Percentiles rank a stretch among this genome's conserved stretches.
Evolutionary conservation across 2,329 filamentous ascomycete genomes (phyloP).

Genomic region (Alternaria sp.): DNA sequence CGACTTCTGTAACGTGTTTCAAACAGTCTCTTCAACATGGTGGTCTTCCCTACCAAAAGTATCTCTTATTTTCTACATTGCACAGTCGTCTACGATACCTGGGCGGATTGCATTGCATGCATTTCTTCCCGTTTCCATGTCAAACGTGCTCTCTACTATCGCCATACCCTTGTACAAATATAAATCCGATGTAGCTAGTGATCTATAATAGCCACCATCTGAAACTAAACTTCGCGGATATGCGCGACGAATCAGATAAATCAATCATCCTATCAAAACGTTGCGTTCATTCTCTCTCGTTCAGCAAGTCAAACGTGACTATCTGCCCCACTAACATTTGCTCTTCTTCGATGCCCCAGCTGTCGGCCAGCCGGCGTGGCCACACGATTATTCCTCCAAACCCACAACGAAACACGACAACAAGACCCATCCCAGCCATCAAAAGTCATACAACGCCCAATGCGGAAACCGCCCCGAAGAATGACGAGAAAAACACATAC

Average conservation of each 20-base stretch:
- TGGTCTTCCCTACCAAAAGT: constrained; percentile 10
- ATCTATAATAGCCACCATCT: constrained; percentile 1
- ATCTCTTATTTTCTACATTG: not conserved
- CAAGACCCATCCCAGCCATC: not conserved
- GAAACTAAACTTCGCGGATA: not conserved
- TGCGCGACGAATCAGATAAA: constrained; percentile 8
- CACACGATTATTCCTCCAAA: constrained; percentile 1
- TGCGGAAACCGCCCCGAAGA: not conserved
- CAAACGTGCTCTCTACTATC: constrained; percentile 1
- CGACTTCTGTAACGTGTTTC: not conserved
- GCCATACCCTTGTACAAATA: constrained; percentile 29
- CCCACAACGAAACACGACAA: constrained; percentile 1
- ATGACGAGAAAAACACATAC: not conserved
- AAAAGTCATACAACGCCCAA: not conserved
- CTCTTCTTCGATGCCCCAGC: not conserved
- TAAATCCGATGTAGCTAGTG: constrained; percentile 16
- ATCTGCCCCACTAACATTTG: not conserved
- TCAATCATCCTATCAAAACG: not conserved
- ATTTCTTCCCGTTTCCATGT: constrained; percentile 5
- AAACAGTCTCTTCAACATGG: not conserved
- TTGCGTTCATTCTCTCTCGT: not conserved
- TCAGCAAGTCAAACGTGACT: not conserved
- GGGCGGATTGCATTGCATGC: constrained; percentile 10
- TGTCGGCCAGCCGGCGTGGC: not conserved
- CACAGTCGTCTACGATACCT: constrained; percentile 11